Base-by-base conservation (phyloP, 2,329 filamentous ascomycete species). In the Zalaria sp. region DNA sequence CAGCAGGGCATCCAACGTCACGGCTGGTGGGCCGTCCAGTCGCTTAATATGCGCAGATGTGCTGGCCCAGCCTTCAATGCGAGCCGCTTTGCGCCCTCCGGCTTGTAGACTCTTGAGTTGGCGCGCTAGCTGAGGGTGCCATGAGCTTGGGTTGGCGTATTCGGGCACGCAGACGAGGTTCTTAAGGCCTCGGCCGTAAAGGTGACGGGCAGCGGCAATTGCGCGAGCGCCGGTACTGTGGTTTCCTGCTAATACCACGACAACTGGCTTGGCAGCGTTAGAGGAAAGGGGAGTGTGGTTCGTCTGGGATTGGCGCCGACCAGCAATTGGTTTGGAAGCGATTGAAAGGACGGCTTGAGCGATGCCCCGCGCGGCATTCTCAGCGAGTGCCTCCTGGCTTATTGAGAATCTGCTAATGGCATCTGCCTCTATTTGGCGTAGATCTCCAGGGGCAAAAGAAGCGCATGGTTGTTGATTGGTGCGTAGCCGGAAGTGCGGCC, bases 401-500 rank as follows among this genome's bases (percentile, higher is more conserved):
- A 96, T 69, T 4, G 87, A 87, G 43, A 93, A 76, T 50, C 95
- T 87, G 35, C 84, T 81, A 45, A 87, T 81, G 0, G 88, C 87
- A 43, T 93, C 83, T 53, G 91, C 88, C 62, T 96, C 91, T 1
- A 96, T 93, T 74, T 76, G 95, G 91, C 55, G 93, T 86, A 34
- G 91, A 67, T 4, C 89, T 5, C 44, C 46, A 5, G 43, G 75
- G 36, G 70, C 72, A 38, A 79, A 66, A 5, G 70, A 71, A 28
- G 75, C 71, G 47, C 75, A 79, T 42, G 64, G 64, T 40, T 69
- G 63, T 46, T 72, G 71, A 28, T 66, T 73, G 1, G 66, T 63
- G n/a, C 64, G 58, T n/a, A 79, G 58, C 18, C 68, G 66, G 40
- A 81, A 65, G 37, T 63, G 63, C 18, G 43, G 45, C 4, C 36